Evolutionary conservation across 2,329 filamentous ascomycete genomes (phyloP), one percentile per base, ranked within the genome.

Genomic region (Coniochaeta prunicola): DNA sequence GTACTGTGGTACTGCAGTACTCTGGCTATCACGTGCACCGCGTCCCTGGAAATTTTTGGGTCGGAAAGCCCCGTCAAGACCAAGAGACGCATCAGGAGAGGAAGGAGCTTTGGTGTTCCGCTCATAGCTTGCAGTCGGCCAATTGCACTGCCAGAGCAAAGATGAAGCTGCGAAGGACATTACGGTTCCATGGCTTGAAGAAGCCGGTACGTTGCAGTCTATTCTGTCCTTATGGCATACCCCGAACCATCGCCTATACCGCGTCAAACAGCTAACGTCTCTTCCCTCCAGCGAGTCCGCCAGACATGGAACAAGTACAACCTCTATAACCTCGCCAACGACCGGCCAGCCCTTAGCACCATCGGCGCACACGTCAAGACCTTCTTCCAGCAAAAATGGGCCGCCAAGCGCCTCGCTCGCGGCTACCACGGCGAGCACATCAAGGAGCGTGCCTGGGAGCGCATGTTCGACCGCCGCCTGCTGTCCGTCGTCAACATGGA

Each of bases 351-450:
- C 17, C 83, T 81, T 19, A 70, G 66, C 17, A 74, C 77, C 60
- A 69, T 66, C 62, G 68, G 70, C 33, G 69, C 64, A 21, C 68
- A 70, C 17, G 66, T 65, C 56, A 74, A 77, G 62, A 97, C 92
- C 50, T 96, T 94, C 77, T 99, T 96, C 82, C 93, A 97, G 80
- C 93, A 97, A 76, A 99, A 99, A 88, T 99, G 93, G 93, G 75
- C 77, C 1, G 90, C 93, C 68, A 99, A 99, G 76, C 86, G 92
- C 24, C 73, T 87, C 64, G 85, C 91, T 45, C 87, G 94, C 65
- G 87, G 83, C 63, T 99, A 97, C 75, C 94, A 99, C 77, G 94
- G 93, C 74, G 93, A 97, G 72, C 91, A 96, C 70, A 88, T 99
- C 65, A 86, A 88, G 64, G 94, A 99, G 78, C 87, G 89, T 71